A percentile compares a stretch with the other conserved stretches of the same genome.
phyloP scores from a whole-genome alignment of 129 eudicot species.

The Ambrosia artemisiifolia region DNA sequence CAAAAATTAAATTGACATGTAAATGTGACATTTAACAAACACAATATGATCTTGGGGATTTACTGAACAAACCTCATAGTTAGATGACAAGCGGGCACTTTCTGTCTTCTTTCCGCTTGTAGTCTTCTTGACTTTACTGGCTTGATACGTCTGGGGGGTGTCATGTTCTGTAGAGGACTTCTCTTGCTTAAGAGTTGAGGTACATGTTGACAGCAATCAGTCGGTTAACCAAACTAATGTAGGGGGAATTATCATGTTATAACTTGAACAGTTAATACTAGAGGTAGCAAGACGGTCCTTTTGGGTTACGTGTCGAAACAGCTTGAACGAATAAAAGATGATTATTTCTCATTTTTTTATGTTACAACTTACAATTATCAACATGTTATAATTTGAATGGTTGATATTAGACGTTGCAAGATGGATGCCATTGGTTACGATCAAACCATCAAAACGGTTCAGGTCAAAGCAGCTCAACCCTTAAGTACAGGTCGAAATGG shows the following conservation, averaged over 20 bases:
- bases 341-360: neutral
- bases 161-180: constrained; percentile 25
- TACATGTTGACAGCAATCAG: constrained; percentile 19
- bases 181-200: constrained; percentile 5
- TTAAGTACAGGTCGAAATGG: neutral
- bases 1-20: constrained; percentile 16
- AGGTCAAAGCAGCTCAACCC: neutral
- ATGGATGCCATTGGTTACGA: neutral
- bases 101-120: constrained; percentile 23
- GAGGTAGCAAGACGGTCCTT: neutral
- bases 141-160: constrained; percentile 14
- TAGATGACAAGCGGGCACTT: constrained; percentile 13
- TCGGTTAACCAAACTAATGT: constrained; percentile 8
- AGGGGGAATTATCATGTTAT: neutral
- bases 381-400: neutral
- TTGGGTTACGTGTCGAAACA: neutral
- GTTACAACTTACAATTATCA: neutral
- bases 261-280: neutral
- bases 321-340: neutral
- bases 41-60: constrained; percentile 2
- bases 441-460: neutral
- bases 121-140: constrained; percentile 8
- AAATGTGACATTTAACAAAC: neutral
- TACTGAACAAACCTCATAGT: constrained; percentile 34
- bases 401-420: neutral